Conservation (phyloP, 257 asterid species). For the Lycium ferocissimum region DNA sequence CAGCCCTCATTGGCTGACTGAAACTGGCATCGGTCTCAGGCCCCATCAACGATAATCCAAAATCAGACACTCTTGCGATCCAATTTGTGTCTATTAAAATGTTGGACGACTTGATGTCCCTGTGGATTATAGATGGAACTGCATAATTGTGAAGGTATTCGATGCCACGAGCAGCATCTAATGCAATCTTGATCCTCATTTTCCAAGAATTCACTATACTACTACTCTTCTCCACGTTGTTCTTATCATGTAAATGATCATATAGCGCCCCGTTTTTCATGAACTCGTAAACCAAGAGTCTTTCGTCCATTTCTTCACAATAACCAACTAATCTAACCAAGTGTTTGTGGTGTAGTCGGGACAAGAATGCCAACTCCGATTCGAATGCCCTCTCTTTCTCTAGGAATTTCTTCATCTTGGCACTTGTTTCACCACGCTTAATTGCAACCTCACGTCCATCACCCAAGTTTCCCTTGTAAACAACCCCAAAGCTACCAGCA, state of each 20-base stretch:
- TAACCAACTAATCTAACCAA: constrained; percentile 27
- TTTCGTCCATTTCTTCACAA: constrained; percentile 28
- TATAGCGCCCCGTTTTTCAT: constrained; percentile 28
- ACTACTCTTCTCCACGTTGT: constrained; percentile 13
- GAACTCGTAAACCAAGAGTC: constrained; percentile 31
- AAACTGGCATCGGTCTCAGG: constrained; percentile 1
- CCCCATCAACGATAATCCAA: constrained; percentile 6
- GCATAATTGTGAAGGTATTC: constrained; percentile 30
- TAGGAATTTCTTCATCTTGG: background rate
- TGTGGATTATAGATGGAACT: constrained; percentile 27
- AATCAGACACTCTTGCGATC: constrained; percentile 25
- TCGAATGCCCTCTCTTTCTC: constrained; percentile 30
- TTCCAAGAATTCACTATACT: constrained; percentile 20
- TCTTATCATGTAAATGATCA: constrained; percentile 27
- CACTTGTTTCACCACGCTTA: constrained; percentile 8
- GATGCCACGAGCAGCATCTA: constrained; percentile 28
- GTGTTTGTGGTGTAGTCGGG: constrained; percentile 27
- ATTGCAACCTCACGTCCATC: constrained; percentile 29
- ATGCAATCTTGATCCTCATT: constrained; percentile 27
- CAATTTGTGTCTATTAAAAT: constrained; percentile 12
- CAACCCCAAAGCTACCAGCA: constrained; percentile 28
- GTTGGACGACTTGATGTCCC: constrained; percentile 32
- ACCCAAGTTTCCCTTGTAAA: constrained; percentile 22
- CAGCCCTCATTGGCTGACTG: constrained; percentile 31
- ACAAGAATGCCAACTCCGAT: constrained; percentile 15